phyloP scores from a whole-genome alignment of 2,329 filamentous ascomycete species.

The Alternaria longipes region DNA sequence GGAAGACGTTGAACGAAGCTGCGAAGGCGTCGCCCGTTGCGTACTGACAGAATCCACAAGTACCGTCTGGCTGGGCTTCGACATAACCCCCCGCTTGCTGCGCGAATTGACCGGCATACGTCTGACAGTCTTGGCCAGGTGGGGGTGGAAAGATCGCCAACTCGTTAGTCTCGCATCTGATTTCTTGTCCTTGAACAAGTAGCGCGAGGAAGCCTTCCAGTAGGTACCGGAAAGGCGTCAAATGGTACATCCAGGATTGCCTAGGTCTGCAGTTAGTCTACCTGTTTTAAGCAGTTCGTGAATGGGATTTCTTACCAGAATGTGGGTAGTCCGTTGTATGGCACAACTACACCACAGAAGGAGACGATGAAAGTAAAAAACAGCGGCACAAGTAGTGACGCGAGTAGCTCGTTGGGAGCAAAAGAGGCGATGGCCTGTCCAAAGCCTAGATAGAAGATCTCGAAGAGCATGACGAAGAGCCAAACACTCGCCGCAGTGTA shows the following conservation, averaged over 20 bases:
- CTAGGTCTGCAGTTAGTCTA: background rate
- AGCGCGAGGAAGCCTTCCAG: conserved; percentile 69
- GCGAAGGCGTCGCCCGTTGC: conserved; percentile 67
- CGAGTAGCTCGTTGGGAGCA: conserved; percentile 72
- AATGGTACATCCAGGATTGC: conserved; percentile 54
- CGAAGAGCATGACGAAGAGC: conserved; percentile 71
- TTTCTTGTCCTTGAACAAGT: conserved; percentile 63
- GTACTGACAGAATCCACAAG: conserved; percentile 73
- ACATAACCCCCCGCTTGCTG: conserved; percentile 68
- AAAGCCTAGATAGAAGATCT: conserved; percentile 71
- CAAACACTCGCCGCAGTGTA: conserved; percentile 70
- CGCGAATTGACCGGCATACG: conserved; percentile 66
- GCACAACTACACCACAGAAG: conserved; percentile 80
- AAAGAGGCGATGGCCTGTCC: conserved; percentile 74
- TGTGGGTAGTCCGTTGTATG: conserved; percentile 66
- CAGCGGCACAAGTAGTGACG: conserved; percentile 71
- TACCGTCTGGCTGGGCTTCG: conserved; percentile 61
- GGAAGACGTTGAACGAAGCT: conserved; percentile 67
- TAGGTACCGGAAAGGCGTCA: conserved; percentile 74
- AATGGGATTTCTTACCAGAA: conserved; percentile 65
- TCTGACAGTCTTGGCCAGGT: conserved; percentile 65
- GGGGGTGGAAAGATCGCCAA: conserved; percentile 69
- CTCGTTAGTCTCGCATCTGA: conserved; percentile 66
- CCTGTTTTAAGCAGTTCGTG: background rate
- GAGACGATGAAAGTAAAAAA: conserved; percentile 75